A percentile compares a stretch with the other conserved stretches of the same genome.
phyloP scores from a whole-genome alignment of 2,329 filamentous ascomycete species.

The Aspergillus fumigatus region DNA sequence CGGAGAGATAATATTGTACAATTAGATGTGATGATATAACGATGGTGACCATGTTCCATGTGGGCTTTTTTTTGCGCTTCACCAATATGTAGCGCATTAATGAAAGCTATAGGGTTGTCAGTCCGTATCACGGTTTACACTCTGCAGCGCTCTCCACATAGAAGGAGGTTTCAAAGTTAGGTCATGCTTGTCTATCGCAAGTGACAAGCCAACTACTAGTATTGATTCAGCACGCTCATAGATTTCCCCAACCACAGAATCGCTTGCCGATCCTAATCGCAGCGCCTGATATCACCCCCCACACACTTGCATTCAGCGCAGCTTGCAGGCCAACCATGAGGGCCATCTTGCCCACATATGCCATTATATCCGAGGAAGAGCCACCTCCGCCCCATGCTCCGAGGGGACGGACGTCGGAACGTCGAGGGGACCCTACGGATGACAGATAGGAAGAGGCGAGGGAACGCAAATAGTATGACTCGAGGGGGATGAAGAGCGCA shows the following conservation, averaged over 20 bases:
- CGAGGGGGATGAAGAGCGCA: slow-evolving; percentile 38
- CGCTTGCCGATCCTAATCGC: slow-evolving; percentile 38
- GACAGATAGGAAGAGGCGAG: slow-evolving; percentile 35
- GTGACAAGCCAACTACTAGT: background rate
- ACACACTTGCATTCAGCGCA: slow-evolving; percentile 33
- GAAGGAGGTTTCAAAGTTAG: background rate
- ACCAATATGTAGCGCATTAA: too few species aligned
- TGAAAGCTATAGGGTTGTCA: background rate
- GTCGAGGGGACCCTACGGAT: slow-evolving; percentile 20
- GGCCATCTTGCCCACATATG: slow-evolving; percentile 34
- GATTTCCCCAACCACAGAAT: slow-evolving; percentile 37
- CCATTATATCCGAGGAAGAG: slow-evolving; percentile 24
- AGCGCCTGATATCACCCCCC: slow-evolving; percentile 34
- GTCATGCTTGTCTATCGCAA: background rate
- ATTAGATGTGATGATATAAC: background rate
- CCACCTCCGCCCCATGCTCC: slow-evolving; percentile 34
- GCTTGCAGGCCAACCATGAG: slow-evolving; percentile 36
- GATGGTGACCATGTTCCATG: background rate
- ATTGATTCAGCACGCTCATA: slow-evolving; percentile 11
- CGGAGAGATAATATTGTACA: background rate
- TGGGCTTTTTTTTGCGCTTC: background rate
- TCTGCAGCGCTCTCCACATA: background rate
- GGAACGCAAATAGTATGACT: slow-evolving; percentile 38
- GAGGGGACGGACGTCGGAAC: slow-evolving; percentile 28
- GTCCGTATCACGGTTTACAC: background rate